Evolutionary conservation across 306 rosid genomes (phyloP).

Genomic region (Dalbergia oliveri): DNA sequence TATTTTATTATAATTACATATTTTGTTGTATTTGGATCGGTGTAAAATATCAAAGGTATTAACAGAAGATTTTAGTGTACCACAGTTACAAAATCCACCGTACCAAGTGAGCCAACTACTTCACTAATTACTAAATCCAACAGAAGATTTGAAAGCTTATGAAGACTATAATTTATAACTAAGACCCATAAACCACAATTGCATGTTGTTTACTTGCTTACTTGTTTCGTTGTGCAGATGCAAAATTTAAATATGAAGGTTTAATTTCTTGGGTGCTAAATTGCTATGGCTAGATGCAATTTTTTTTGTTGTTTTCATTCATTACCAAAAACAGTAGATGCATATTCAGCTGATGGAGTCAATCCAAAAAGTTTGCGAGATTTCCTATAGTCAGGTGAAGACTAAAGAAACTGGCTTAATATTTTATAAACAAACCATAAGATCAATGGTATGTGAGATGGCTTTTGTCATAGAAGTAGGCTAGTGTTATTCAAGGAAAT

Average conservation of each 20-base stretch:
- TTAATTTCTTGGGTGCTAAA: not conserved
- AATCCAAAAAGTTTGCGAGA: slow-evolving; percentile 10
- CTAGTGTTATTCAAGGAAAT: not conserved
- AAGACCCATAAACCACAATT: not conserved
- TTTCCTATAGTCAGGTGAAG: not conserved
- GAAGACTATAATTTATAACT: not conserved
- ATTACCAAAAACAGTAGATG: not conserved
- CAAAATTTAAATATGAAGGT: not conserved
- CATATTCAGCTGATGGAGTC: slow-evolving; percentile 6
- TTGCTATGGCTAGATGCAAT: not conserved
- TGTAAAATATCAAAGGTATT: too few species aligned
- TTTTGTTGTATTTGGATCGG: too few species aligned
- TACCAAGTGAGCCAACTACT: too few species aligned
- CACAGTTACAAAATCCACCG: too few species aligned
- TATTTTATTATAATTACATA: too few species aligned
- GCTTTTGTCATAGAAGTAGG: not conserved
- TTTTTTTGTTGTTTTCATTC: too few species aligned
- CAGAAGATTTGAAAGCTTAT: not conserved
- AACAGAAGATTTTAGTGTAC: too few species aligned
- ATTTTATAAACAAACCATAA: not conserved
- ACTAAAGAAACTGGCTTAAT: not conserved
- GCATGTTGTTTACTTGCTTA: too few species aligned
- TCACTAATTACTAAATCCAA: not conserved
- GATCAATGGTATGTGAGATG: not conserved
- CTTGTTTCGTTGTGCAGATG: not conserved